These are phyloP conservation scores for Pulveroboletus sp. DNA, from an alignment of 768 basidiomycete species.

Conservation along the genomic window DNA sequence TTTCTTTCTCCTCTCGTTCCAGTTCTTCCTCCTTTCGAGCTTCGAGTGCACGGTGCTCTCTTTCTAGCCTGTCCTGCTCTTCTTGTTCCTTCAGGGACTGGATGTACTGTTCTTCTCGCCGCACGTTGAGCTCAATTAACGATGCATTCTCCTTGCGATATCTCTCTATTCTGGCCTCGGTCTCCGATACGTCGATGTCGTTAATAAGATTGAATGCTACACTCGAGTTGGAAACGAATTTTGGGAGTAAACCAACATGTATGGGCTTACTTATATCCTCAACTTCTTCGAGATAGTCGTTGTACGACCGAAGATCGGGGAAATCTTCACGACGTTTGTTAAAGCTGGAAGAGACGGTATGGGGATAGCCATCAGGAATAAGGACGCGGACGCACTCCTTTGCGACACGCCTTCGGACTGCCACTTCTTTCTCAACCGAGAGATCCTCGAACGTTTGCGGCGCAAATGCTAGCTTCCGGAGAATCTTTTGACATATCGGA, in stretches of 20 bases:
- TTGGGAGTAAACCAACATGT: background rate
- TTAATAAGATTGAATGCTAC: constrained; percentile 95
- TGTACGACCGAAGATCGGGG: constrained; percentile 71
- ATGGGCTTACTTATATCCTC: constrained; percentile 76
- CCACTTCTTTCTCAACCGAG: constrained; percentile 91
- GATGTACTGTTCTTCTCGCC: constrained; percentile 76
- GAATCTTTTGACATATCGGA: constrained; percentile 84
- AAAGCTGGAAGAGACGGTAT: constrained; percentile 54
- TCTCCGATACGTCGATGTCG: constrained; percentile 74
- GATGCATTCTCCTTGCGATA: constrained; percentile 82
- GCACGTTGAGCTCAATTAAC: constrained; percentile 79
- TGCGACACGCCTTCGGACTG: constrained; percentile 79
- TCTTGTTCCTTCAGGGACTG: constrained; percentile 75
- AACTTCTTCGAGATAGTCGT: constrained; percentile 94
- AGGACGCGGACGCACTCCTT: constrained; percentile 63
- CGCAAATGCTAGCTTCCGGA: constrained; percentile 92
- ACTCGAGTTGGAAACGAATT: background rate
- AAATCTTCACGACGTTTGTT: constrained; percentile 95
- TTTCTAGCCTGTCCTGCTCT: constrained; percentile 70
- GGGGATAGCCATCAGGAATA: background rate
- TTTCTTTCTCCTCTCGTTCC: constrained; percentile 74
- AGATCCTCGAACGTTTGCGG: constrained; percentile 95
- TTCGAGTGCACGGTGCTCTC: constrained; percentile 66
- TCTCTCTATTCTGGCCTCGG: constrained; percentile 77
- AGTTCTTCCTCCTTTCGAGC: constrained; percentile 68